A percentile compares a stretch with the other conserved stretches of the same genome.
Evolutionary conservation across 116 monocot species (phyloP).

Genomic region (Iris pallida): DNA sequence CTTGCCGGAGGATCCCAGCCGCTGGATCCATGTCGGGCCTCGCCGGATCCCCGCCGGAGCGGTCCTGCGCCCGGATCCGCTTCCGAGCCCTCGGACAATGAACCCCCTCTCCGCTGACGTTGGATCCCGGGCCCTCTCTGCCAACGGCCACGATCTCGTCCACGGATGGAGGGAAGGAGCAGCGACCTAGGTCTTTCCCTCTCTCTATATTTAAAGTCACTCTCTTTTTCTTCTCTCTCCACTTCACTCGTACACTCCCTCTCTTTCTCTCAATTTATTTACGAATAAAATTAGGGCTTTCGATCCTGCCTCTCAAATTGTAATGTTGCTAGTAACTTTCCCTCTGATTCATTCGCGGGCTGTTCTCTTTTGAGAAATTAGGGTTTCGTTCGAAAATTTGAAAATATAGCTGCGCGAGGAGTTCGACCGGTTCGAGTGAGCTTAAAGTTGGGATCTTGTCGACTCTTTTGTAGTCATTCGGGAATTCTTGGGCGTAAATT

Average conservation of each 20-base stretch:
- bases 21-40: too few species aligned
- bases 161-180: slow-evolving; percentile 46
- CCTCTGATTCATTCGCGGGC: not conserved
- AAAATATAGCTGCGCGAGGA: too few species aligned
- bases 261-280: not conserved
- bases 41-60: too few species aligned
- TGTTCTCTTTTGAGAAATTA: not conserved
- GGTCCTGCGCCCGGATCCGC: too few species aligned
- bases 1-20: too few species aligned
- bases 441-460: not conserved
- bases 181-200: slow-evolving; percentile 17
- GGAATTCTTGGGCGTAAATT: not conserved
- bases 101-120: slow-evolving; percentile 15
- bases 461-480: not conserved
- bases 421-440: too few species aligned
- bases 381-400: not conserved
- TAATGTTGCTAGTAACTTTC: not conserved
- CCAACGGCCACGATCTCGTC: slow-evolving; percentile 25
- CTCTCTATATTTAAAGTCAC: not conserved
- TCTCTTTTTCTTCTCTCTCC: not conserved
- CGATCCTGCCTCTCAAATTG: not conserved
- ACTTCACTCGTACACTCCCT: too few species aligned
- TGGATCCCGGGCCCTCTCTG: slow-evolving; percentile 26
- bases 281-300: slow-evolving; percentile 2
- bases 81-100: slow-evolving; percentile 9